phyloP scores from a whole-genome alignment of 306 rosid species.

The Quillaja saponaria region DNA sequence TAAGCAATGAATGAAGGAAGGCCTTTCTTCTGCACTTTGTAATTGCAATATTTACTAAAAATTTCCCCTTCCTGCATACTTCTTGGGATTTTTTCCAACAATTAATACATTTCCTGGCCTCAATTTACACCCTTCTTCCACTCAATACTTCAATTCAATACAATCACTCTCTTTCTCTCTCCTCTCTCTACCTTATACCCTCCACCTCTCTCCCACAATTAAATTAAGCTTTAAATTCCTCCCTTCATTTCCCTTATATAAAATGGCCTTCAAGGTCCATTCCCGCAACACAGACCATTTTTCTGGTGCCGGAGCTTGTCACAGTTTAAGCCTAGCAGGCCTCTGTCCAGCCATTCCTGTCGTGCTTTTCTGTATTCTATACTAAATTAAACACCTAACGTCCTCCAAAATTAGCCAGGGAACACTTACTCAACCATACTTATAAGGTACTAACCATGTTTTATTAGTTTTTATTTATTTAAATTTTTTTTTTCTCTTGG shows the following conservation, averaged over 20 bases:
- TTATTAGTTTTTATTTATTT: not conserved
- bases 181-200: conserved; percentile 46
- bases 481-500: not conserved
- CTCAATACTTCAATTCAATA: conserved; percentile 52
- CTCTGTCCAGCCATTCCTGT: conserved; percentile 19
- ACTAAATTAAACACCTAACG: not conserved
- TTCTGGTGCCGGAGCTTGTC: conserved; percentile 28
- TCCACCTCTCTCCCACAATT: conserved; percentile 66
- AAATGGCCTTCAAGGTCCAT: conserved; percentile 46
- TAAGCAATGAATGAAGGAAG: conserved; percentile 48
- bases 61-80: conserved; percentile 73
- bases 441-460: not conserved
- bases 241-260: conserved; percentile 50
- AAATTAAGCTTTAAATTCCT: conserved; percentile 66
- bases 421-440: conserved; percentile 15
- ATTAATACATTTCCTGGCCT: conserved; percentile 80
- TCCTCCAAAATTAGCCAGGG: not conserved
- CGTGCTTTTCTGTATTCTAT: not conserved
- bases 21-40: conserved; percentile 48
- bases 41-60: conserved; percentile 71
- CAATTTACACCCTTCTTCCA: conserved; percentile 86
- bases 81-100: conserved; percentile 62
- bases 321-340: conserved; percentile 13
- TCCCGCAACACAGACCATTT: conserved; percentile 35
- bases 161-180: conserved; percentile 46